These are phyloP conservation scores for Pseudogymnoascus sp. DNA, from an alignment of 2,329 filamentous ascomycete species.

Conservation along the genomic window DNA sequence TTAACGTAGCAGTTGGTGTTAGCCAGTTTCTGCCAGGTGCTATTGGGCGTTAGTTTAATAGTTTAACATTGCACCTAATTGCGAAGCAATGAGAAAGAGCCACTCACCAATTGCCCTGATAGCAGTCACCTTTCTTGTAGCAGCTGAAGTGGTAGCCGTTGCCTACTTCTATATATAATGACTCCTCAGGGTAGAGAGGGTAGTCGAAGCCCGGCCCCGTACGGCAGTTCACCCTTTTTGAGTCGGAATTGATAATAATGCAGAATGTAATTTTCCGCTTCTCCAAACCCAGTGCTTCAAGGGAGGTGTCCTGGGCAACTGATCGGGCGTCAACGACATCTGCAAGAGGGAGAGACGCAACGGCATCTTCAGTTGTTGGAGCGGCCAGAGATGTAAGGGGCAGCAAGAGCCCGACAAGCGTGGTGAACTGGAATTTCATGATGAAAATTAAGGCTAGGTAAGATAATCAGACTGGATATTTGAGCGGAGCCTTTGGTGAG, in stretches of 20 bases:
- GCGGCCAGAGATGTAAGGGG: background rate
- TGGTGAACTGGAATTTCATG: too few species aligned
- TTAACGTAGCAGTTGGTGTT: background rate
- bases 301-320: background rate
- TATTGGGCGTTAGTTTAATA: background rate
- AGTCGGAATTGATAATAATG: background rate
- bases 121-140: background rate
- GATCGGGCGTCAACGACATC: background rate
- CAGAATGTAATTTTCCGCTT: background rate
- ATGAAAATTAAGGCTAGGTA: too few species aligned
- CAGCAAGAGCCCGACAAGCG: too few species aligned
- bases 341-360: background rate
- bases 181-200: background rate
- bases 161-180: background rate
- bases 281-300: background rate
- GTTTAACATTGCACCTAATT: background rate
- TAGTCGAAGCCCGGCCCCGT: background rate
- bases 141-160: background rate
- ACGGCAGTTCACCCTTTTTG: background rate
- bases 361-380: background rate
- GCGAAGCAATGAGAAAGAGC: background rate
- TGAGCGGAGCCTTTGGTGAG: too few species aligned
- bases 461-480: too few species aligned
- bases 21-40: background rate
- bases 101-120: background rate